A percentile compares a stretch with the other conserved stretches of the same genome.
phyloP scores from a whole-genome alignment of 164 flowering plant species.

The grape (Vitis vinifera) region DNA sequence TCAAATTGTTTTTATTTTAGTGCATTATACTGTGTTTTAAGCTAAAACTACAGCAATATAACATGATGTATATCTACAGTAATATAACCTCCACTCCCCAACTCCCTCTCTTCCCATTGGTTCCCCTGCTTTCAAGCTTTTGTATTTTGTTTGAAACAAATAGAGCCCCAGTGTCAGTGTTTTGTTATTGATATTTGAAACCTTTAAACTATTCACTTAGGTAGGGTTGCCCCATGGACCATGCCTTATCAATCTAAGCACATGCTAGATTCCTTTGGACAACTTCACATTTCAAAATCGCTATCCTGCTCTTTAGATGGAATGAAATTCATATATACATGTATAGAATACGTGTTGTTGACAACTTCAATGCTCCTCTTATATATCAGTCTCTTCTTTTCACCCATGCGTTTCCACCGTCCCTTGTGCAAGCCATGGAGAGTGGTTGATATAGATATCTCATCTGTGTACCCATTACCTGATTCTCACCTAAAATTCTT shows the following conservation, averaged over 20 bases:
- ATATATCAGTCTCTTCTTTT: too few relatives aligned
- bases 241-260: neutral
- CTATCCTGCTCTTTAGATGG: too few relatives aligned
- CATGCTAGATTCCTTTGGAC: neutral
- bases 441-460: neutral
- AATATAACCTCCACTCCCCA: too few relatives aligned
- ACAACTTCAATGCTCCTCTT: too few relatives aligned
- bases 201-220: neutral
- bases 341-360: too few relatives aligned
- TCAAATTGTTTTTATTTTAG: neutral
- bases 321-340: too few relatives aligned
- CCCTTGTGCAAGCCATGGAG: too few relatives aligned
- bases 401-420: too few relatives aligned
- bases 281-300: too few relatives aligned
- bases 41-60: too few relatives aligned
- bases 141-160: neutral
- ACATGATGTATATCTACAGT: too few relatives aligned
- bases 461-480: neutral
- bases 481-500: neutral
- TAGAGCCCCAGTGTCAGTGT: neutral
- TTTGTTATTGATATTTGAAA: neutral
- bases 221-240: neutral
- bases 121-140: neutral
- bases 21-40: neutral
- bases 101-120: too few relatives aligned